phyloP scores from a whole-genome alignment of 1,139 yeast genomes.

The Suhomyces wounanorum region DNA sequence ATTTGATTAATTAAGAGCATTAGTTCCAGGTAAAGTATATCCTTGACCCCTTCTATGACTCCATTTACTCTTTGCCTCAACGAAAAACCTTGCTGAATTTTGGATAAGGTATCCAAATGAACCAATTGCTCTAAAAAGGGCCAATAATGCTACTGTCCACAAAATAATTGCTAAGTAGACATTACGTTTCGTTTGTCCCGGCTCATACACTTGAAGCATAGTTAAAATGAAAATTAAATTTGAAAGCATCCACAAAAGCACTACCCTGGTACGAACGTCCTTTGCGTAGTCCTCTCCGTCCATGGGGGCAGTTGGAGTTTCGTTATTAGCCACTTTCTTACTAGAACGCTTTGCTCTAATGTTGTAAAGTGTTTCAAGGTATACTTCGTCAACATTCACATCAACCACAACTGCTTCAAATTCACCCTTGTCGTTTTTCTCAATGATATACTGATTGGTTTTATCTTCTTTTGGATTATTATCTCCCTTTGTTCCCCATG shows the following conservation, averaged over 20 bases:
- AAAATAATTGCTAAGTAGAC: conserved; percentile 78
- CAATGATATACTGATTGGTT: conserved; percentile 46
- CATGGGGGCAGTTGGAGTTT: conserved; percentile 21
- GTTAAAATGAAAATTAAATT: conserved; percentile 82
- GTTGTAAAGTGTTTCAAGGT: conserved; percentile 73
- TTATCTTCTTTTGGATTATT: conserved; percentile 63
- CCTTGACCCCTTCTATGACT: conserved; percentile 40
- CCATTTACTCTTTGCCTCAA: conserved; percentile 48
- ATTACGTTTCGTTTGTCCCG: conserved; percentile 60
- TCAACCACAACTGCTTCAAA: conserved; percentile 90
- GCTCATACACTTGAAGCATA: conserved; percentile 75
- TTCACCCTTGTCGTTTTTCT: conserved; percentile 56
- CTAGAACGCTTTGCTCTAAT: conserved; percentile 71
- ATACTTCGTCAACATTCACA: conserved; percentile 84
- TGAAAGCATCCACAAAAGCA: conserved; percentile 84
- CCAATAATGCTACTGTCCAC: conserved; percentile 87
- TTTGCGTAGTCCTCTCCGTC: conserved; percentile 89
- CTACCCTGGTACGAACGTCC: conserved; percentile 91
- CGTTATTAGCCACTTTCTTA: conserved; percentile 55
- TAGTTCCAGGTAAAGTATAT: conserved; percentile 37
- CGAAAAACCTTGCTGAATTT: conserved; percentile 40
- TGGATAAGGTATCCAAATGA: conserved; percentile 64
- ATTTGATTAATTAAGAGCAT: conserved; percentile 29
- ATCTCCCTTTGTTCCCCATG: conserved; percentile 98
- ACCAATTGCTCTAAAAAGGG: conserved; percentile 78